A percentile compares a stretch with the other conserved stretches of the same genome.
Evolutionary conservation across 208 protist species (phyloP).

Genomic region (Herpetomonas samuelpessoai): DNA sequence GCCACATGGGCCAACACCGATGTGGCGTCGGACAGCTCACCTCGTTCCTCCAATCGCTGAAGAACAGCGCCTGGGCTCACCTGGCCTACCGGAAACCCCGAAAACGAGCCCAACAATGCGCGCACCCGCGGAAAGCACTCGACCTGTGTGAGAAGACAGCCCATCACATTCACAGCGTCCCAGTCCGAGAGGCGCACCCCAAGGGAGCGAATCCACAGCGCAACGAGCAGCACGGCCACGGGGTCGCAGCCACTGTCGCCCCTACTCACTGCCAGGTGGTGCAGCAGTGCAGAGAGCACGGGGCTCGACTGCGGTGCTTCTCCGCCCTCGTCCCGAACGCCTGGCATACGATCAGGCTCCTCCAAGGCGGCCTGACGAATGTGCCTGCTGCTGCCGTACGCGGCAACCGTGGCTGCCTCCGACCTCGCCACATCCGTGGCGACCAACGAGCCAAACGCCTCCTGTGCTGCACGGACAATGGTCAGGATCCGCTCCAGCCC

Average conservation of each 20-base stretch:
- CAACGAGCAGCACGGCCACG: slow-evolving; percentile 48
- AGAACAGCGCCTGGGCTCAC: slow-evolving; percentile 53
- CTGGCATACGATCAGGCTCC: slow-evolving; percentile 9
- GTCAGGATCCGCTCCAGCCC: slow-evolving; percentile 40
- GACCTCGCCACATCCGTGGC: slow-evolving; percentile 27
- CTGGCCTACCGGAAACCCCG: slow-evolving; percentile 27
- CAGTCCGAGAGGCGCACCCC: slow-evolving; percentile 67
- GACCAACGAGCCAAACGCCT: slow-evolving; percentile 42
- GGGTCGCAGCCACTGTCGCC: slow-evolving; percentile 22
- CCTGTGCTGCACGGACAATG: slow-evolving; percentile 42
- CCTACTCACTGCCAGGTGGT: slow-evolving; percentile 70
- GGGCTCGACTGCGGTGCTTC: slow-evolving; percentile 10
- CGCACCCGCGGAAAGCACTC: slow-evolving; percentile 68
- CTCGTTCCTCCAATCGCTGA: slow-evolving; percentile 34
- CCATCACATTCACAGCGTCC: slow-evolving; percentile 62
- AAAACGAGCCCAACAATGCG: slow-evolving; percentile 39
- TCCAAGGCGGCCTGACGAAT: slow-evolving; percentile 12
- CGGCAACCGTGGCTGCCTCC: slow-evolving; percentile 35
- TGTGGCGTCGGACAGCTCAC: slow-evolving; percentile 16
- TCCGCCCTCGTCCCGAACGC: neutral
- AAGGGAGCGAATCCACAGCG: slow-evolving; percentile 74
- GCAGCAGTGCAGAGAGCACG: slow-evolving; percentile 67
- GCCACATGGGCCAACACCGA: slow-evolving; percentile 19
- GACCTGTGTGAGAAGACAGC: slow-evolving; percentile 32
- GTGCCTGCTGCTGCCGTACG: slow-evolving; percentile 24